Evolutionary conservation across 2,329 filamentous ascomycete species (phyloP), one percentile per base, ranked within the genome.

Genomic region (Ophiostoma himal-ulmi): DNA sequence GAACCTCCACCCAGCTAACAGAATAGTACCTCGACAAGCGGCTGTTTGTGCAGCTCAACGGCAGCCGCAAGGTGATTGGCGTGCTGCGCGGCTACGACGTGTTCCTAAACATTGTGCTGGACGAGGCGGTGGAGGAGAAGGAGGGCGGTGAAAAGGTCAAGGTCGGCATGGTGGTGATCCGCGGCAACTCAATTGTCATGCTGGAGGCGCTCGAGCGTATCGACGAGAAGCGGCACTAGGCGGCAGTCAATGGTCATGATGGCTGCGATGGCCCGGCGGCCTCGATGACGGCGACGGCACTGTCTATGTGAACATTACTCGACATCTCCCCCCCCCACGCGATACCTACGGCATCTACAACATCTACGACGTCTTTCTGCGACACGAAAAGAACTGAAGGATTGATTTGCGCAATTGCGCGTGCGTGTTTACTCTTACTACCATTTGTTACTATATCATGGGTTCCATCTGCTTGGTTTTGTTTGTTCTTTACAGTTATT

Each of bases 101-200:
- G 73, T 99, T 98, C 83, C 84, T 99, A 78, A 99, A 99, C 82
- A 93, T 99, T 78, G 95, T 99, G 62, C 87, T 99, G 34, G 96
- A 99, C 80, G 95, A 99, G 76, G 94, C 95, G 26, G 89, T 97
- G 66, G 95, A 99, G 80, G 94, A 97, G 84, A 97, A 96, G 81
- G 86, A 91, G 26, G 92, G 92, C 73, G 93, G 93, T 72, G 93
- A 96, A 83, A 97, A 97, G 82, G 89, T 91, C 75, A 87, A 89
- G 76, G 85, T 98, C 72, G 95, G 95, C 78, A 97, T 96, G 91
- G 92, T 96, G 73, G 94, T 97, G 74, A 97, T 99, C 77, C 92
- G 96, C 76, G 95, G 95, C 74, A 99, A 99, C 82, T 97, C 94
- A 1, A 94, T 99, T 36, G 94, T 99, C 70, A 97, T 99, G 94